These are phyloP conservation scores for Tarenaya hassleriana DNA, from an alignment of 345 rosid genomes.

Conservation along the genomic window DNA sequence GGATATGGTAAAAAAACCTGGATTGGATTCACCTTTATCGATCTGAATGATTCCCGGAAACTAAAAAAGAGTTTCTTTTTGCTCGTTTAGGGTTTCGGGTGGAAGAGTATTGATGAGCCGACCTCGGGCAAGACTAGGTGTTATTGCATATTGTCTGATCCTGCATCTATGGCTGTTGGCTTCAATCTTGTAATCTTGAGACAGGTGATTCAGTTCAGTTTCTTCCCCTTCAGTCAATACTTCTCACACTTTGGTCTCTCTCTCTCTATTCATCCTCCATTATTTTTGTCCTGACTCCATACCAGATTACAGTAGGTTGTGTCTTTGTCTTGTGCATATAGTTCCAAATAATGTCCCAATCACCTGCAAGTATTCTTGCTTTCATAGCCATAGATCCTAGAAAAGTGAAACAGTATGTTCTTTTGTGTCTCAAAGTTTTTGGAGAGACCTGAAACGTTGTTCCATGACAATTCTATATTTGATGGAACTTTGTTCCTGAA, in stretches of 20 bases:
- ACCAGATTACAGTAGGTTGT: too few species aligned
- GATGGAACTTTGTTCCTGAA: too few species aligned
- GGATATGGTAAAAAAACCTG: constrained; percentile 64
- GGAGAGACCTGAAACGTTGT: too few species aligned
- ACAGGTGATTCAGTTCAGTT: constrained; percentile 19
- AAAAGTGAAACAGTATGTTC: too few species aligned
- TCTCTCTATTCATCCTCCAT: too few species aligned
- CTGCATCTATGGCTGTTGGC: constrained; percentile 79
- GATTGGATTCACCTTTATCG: constrained; percentile 1
- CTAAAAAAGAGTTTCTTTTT: constrained; percentile 9
- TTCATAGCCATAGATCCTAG: too few species aligned
- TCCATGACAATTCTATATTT: too few species aligned
- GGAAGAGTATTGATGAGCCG: constrained; percentile 71
- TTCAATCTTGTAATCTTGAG: constrained; percentile 47
- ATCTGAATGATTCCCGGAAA: not conserved
- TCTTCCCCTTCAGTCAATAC: not conserved
- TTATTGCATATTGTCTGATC: constrained; percentile 65
- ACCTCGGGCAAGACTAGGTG: constrained; percentile 77
- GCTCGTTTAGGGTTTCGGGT: constrained; percentile 78
- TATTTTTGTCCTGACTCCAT: too few species aligned
- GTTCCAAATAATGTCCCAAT: too few species aligned
- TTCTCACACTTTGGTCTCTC: constrained; percentile 16
- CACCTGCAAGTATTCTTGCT: too few species aligned
- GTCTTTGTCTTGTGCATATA: too few species aligned
- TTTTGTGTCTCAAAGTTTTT: too few species aligned